phyloP scores from a whole-genome alignment of 2,329 filamentous ascomycete genomes.

The Trichoderma sp. region DNA sequence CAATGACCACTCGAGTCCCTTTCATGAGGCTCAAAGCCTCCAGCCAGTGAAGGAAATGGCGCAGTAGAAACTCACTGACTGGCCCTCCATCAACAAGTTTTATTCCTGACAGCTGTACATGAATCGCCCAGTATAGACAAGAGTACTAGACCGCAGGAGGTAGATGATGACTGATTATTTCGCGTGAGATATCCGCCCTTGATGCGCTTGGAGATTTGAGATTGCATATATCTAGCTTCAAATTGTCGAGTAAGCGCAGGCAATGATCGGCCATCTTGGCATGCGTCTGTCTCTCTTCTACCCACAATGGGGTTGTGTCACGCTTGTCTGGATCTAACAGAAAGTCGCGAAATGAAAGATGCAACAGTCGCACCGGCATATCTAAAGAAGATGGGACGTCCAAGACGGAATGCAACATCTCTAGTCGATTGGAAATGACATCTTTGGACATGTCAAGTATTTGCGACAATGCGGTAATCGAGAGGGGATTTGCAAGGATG shows the following conservation, averaged over 20 bases:
- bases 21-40: background rate
- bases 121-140: background rate
- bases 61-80: background rate
- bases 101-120: background rate
- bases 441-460: background rate
- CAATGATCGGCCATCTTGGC: background rate
- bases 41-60: background rate
- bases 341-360: background rate
- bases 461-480: background rate
- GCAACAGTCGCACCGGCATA: background rate
- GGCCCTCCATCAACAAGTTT: background rate
- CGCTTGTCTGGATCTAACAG: background rate
- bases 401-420: background rate
- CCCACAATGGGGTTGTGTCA: background rate
- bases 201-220: background rate
- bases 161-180: background rate
- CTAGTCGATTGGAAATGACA: background rate
- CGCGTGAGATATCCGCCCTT: background rate
- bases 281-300: background rate
- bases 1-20: background rate
- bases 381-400: background rate
- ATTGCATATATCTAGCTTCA: background rate
- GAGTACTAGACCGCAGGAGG: background rate
- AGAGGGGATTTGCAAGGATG: background rate
- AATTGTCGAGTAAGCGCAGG: background rate